These are phyloP conservation scores for Magnusiomyces tetraspermus DNA, from an alignment of 1,139 yeast genomes.

Conservation along the genomic window DNA sequence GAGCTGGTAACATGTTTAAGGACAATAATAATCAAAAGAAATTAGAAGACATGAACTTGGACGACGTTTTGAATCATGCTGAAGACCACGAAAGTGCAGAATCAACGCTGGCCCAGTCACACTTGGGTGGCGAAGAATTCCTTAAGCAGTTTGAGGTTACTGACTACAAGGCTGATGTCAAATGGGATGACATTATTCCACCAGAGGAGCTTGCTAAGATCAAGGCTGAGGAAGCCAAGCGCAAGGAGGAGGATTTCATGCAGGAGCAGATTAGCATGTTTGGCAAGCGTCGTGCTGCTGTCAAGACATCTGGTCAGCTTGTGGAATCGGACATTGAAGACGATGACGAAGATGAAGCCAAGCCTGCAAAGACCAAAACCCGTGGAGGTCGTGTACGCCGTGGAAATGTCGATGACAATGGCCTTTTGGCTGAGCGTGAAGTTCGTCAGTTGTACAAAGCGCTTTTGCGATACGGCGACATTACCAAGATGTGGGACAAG, in stretches of 20 bases:
- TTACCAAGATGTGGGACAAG: slow-evolving; percentile 74
- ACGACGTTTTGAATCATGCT: slow-evolving; percentile 92
- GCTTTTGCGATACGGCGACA: slow-evolving; percentile 71
- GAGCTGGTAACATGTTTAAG: slow-evolving; percentile 97
- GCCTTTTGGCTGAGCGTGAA: slow-evolving; percentile 69
- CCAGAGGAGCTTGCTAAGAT: slow-evolving; percentile 82
- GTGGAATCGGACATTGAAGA: slow-evolving; percentile 36
- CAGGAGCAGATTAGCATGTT: slow-evolving; percentile 86
- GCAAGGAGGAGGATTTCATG: slow-evolving; percentile 75
- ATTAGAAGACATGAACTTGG: slow-evolving; percentile 88
- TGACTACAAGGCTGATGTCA: slow-evolving; percentile 95
- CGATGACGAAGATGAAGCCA: slow-evolving; percentile 31
- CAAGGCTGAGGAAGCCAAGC: slow-evolving; percentile 83
- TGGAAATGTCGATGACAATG: slow-evolving; percentile 33
- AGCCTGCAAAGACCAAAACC: slow-evolving; percentile 24
- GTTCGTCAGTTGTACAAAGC: slow-evolving; percentile 80
- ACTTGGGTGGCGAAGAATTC: slow-evolving; percentile 96
- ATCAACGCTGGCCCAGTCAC: slow-evolving; percentile 80
- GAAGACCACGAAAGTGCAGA: slow-evolving; percentile 97
- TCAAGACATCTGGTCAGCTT: slow-evolving; percentile 38
- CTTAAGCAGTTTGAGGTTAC: slow-evolving; percentile 96
- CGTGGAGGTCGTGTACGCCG: slow-evolving; percentile 21
- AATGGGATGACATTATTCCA: slow-evolving; percentile 99
- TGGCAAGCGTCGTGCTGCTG: slow-evolving; percentile 63
- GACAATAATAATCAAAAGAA: slow-evolving; percentile 73